Percentiles rank a stretch among this genome's conserved stretches.
Conservation (phyloP, 805 yeast species). For the Brettanomyces naardenensis region DNA sequence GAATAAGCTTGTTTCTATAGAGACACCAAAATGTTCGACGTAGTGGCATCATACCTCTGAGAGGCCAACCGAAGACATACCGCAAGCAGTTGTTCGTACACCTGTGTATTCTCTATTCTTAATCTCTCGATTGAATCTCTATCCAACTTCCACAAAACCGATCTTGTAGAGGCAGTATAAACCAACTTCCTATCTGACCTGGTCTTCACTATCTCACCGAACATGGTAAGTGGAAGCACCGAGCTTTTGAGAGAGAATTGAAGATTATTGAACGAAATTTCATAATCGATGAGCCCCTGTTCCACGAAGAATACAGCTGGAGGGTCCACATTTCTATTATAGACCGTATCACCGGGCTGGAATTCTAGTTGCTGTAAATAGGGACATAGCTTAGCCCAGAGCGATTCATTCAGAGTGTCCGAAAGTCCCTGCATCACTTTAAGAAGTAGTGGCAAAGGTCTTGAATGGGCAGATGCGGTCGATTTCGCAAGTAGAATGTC, state of each 20-base stretch:
- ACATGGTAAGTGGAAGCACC: slow-evolving; percentile 66
- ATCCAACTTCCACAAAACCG: slow-evolving; percentile 64
- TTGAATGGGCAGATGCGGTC: slow-evolving; percentile 8
- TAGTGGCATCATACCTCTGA: slow-evolving; percentile 65
- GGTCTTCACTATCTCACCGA: slow-evolving; percentile 49
- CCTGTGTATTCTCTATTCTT: slow-evolving; percentile 37
- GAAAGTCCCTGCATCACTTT: slow-evolving; percentile 59
- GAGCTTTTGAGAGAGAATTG: slow-evolving; percentile 21
- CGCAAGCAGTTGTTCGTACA: slow-evolving; percentile 56
- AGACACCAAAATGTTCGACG: slow-evolving; percentile 64
- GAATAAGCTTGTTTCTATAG: no score
- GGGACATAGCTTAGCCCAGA: slow-evolving; percentile 60
- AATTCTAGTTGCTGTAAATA: slow-evolving; percentile 35
- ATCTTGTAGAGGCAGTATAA: slow-evolving; percentile 36
- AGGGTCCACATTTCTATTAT: slow-evolving; percentile 34
- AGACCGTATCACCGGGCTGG: slow-evolving; percentile 32
- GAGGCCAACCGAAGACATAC: slow-evolving; percentile 57
- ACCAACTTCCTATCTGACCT: slow-evolving; percentile 32
- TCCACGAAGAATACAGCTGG: slow-evolving; percentile 49
- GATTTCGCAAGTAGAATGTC: slow-evolving; percentile 23
- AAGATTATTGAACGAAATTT: slow-evolving; percentile 31
- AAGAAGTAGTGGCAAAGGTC: slow-evolving; percentile 57
- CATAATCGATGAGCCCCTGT: slow-evolving; percentile 45
- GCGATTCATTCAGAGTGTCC: slow-evolving; percentile 32
- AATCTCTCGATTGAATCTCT: slow-evolving; percentile 37